Conservation (phyloP, 2,329 filamentous ascomycete species). For the Fusarium scirpi region DNA sequence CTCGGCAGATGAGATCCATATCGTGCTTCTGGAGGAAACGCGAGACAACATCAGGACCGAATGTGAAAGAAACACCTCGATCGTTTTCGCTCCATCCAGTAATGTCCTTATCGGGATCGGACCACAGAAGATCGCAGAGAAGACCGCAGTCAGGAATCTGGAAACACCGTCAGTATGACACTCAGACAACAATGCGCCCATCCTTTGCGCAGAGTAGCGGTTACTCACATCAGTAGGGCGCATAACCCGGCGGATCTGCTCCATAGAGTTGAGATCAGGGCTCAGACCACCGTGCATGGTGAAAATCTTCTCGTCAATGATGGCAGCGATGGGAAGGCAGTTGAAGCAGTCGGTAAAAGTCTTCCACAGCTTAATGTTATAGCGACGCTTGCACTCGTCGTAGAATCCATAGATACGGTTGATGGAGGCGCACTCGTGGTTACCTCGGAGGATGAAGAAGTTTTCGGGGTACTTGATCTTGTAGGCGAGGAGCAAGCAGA, state of each 20-base stretch:
- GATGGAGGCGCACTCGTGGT: constrained; percentile 99
- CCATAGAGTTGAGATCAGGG: constrained; percentile 98
- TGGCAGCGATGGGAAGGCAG: constrained; percentile 96
- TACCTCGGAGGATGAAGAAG: constrained; percentile 98
- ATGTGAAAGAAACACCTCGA: constrained; percentile 97
- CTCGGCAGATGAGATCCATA: constrained; percentile 99
- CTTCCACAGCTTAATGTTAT: constrained; percentile 99
- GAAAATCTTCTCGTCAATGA: constrained; percentile 99
- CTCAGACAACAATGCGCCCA: constrained; percentile 11
- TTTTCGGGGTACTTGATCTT: constrained; percentile 99
- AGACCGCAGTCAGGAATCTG: constrained; percentile 98
- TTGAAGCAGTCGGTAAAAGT: constrained; percentile 99
- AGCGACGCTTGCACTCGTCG: constrained; percentile 98
- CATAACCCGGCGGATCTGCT: constrained; percentile 99
- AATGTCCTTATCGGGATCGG: constrained; percentile 98
- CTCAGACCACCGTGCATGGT: constrained; percentile 99
- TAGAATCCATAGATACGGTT: constrained; percentile 99
- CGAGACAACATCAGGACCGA: constrained; percentile 96
- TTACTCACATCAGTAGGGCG: constrained; percentile 94
- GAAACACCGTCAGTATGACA: constrained; percentile 21
- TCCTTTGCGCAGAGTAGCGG: constrained; percentile 29
- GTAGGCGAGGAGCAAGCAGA: constrained; percentile 95
- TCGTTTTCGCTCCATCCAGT: constrained; percentile 99
- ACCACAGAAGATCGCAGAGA: constrained; percentile 97
- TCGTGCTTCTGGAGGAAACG: constrained; percentile 99